Evolutionary conservation across 2,329 filamentous ascomycete genomes (phyloP).

Genomic region (Penicillium sp.): DNA sequence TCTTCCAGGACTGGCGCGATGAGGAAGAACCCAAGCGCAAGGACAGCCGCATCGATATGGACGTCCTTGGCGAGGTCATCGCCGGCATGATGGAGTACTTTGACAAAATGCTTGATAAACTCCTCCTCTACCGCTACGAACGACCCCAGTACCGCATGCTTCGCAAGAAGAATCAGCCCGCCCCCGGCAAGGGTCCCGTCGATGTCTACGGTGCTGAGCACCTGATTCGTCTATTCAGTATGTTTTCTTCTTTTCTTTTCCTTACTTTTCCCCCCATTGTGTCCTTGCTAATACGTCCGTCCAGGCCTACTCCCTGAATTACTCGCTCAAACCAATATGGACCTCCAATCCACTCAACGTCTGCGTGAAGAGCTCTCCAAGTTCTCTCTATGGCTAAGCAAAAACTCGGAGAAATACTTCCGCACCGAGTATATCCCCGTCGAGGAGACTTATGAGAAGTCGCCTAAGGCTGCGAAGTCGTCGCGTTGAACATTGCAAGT

Average conservation of each 20-base stretch:
- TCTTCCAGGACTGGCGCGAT: slow-evolving; percentile 79
- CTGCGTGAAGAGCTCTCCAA: slow-evolving; percentile 87
- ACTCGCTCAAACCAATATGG: slow-evolving; percentile 97
- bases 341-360: slow-evolving; percentile 83
- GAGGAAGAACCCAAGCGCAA: slow-evolving; percentile 72
- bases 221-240: slow-evolving; percentile 85
- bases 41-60: slow-evolving; percentile 62
- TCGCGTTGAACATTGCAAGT: not conserved
- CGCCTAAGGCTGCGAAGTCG: not conserved
- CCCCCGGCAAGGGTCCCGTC: slow-evolving; percentile 68
- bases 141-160: slow-evolving; percentile 83
- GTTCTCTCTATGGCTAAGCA: slow-evolving; percentile 82
- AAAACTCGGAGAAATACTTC: slow-evolving; percentile 78
- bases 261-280: not conserved
- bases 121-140: slow-evolving; percentile 93
- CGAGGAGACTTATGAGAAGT: slow-evolving; percentile 41
- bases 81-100: slow-evolving; percentile 91
- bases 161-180: slow-evolving; percentile 69
- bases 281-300: slow-evolving; percentile 9
- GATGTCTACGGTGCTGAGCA: slow-evolving; percentile 95
- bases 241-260: slow-evolving; percentile 33
- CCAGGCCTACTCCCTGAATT: slow-evolving; percentile 88
- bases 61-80: slow-evolving; percentile 88
- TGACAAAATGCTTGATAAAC: slow-evolving; percentile 83
- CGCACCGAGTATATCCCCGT: slow-evolving; percentile 48